Percentiles rank a stretch among this genome's conserved stretches.
Conservation (phyloP, 2,329 filamentous ascomycete species). For the Phyllosticta ampelicida region DNA sequence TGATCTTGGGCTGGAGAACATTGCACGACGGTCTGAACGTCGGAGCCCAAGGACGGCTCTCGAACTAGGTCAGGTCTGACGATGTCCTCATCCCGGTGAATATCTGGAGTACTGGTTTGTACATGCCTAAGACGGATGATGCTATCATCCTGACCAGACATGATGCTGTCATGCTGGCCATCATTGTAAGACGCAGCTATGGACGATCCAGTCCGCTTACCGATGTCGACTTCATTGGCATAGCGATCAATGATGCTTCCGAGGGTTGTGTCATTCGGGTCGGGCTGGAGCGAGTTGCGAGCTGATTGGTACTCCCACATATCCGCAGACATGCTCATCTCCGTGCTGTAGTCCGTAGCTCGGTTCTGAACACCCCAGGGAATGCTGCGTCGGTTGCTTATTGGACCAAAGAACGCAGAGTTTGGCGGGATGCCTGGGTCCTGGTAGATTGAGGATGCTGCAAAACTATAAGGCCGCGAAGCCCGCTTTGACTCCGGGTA, state of each 20-base stretch:
- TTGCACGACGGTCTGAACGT: no score
- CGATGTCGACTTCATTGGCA: background rate
- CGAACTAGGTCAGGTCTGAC: no score
- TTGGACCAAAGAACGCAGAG: conserved; percentile 1
- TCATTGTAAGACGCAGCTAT: background rate
- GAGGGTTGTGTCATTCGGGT: conserved; percentile 4
- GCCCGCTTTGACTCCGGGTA: background rate
- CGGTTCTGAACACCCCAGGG: conserved; percentile 8
- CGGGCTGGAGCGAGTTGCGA: background rate
- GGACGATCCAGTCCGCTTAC: background rate
- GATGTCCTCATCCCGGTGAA: no score
- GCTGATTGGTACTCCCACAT: background rate
- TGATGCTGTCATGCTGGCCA: background rate
- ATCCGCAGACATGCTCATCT: background rate
- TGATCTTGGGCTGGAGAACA: background rate
- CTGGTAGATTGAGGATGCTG: background rate
- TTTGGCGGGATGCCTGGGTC: background rate
- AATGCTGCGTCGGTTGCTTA: conserved; percentile 5
- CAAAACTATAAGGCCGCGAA: background rate
- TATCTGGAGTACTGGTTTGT: background rate
- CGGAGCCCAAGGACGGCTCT: no score
- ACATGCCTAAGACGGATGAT: background rate
- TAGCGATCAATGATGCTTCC: conserved; percentile 11
- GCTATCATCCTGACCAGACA: background rate
- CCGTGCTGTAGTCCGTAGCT: conserved; percentile 11